Base-by-base conservation (phyloP, 2,329 filamentous ascomycete species). In the Fulvia fulva region DNA sequence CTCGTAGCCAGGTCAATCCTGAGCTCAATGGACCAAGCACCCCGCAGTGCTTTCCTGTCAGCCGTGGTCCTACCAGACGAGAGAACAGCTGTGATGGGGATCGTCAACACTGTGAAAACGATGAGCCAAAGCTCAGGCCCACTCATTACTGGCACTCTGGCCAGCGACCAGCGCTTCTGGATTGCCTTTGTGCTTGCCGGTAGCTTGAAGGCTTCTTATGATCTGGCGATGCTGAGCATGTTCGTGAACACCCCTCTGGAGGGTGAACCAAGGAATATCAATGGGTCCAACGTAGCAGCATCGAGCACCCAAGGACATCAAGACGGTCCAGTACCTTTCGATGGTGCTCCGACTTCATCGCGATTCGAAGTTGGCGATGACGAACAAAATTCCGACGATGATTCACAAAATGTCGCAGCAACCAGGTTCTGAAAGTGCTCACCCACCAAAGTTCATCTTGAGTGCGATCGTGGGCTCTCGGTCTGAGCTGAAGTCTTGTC, bases 381-480 rank as follows among this genome's bases (percentile, higher is more conserved):
- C 16, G 41, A 44, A 44, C n/a, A 21, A 11, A 26, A 19, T 11
- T 23, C 21, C 25, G 44, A 23, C 25, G 21, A 12, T 16, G 44
- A 28, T 12, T 11, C 25, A 12, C 25, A 6, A 5, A 6, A 47
- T 19, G 25, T 32, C 14, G 12, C 25, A 50, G 14, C 7, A 16
- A 21, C 47, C 16, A 26, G 47, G 9, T 12, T 12, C 19, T 50
- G 1, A 50, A 21, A 11, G 11, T 25, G 12, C 14, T 59, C 50
- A 53, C 14, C 63, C 58, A 6, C 66, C 62, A 59, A 99, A 97
- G 74, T 96, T 82, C 89, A 97, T 95, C 81, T 95, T 94, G 70
- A 99, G 75, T 55, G 91, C 91, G 80, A 99, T 99, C 63, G 80
- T 94, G 12, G 94, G 94, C 74, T 80, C 78, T 45, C 74, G 77